Evolutionary conservation across 1,139 yeast genomes (phyloP), one percentile per base, ranked within the genome.

Genomic region (Yamadazyma kanchanaburiensis): DNA sequence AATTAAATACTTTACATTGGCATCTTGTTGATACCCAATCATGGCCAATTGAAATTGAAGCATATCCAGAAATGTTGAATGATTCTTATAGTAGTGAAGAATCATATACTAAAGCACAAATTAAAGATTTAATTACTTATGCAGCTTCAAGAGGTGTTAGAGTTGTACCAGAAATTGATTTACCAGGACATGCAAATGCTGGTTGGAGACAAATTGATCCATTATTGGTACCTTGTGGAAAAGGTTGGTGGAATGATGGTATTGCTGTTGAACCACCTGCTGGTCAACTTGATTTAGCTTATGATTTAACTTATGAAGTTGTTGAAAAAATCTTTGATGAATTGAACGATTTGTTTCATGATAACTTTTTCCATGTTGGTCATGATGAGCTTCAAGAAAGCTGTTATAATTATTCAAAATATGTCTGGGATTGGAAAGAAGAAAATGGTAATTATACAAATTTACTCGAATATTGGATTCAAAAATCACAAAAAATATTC

Each of bases 101-200:
- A 40, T 39, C 47, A 3, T 70, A 61, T 43, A 42, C 60, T 7
- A 52, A 44, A n/a, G 30, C 45, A 4, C 71, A 67, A 31, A 46
- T 70, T 21, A 33, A 37, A 18, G 41, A 49, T 5, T 34, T 70
- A 4, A 55, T 68, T 11, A 40, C 45, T 10, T 68, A 64, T 40
- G 75, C 70, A 2, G 37, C 40, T 9, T 48, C 37, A 6, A 49
- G 70, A 29, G 76, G 74, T 10, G 60, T 70, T 4, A 51, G 75
- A 28, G 55, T 70, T 5, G 45, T 70, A 23, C 75, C 76, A 2
- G 77, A 70, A 40, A 44, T 70, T 12, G 77, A 70, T 37, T 46
- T 66, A 52, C 76, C 76, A 1, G 74, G 73, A 3, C 77, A 70
- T 44, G 53, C 73, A 7, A 52, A 62, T 22, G 61, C 73, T 9